Evolutionary conservation across 2,329 filamentous ascomycete genomes (phyloP).

Genomic region (Capronia epimyces): DNA sequence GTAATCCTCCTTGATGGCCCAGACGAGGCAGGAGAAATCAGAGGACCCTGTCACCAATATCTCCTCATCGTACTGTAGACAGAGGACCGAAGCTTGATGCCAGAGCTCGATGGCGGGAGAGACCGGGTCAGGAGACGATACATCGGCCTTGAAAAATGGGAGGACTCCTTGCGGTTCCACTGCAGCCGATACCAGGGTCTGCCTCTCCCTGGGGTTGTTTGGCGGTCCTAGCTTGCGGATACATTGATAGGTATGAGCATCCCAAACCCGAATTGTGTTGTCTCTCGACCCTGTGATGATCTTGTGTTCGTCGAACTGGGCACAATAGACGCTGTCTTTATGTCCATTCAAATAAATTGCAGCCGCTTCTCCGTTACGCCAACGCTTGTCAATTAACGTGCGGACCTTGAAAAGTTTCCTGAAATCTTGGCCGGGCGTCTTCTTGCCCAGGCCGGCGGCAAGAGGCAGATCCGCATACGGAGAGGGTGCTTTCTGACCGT

Average conservation of each 20-base stretch:
- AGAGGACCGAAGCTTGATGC: slow-evolving; percentile 89
- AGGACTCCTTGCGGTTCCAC: slow-evolving; percentile 35
- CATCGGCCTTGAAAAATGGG: slow-evolving; percentile 46
- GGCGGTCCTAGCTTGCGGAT: slow-evolving; percentile 77
- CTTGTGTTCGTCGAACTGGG: slow-evolving; percentile 97
- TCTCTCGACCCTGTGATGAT: slow-evolving; percentile 96
- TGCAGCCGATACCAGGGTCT: slow-evolving; percentile 49
- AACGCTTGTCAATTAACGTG: slow-evolving; percentile 68
- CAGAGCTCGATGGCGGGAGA: slow-evolving; percentile 41
- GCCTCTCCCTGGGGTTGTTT: slow-evolving; percentile 51
- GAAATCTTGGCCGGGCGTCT: slow-evolving; percentile 67
- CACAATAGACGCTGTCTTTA: slow-evolving; percentile 92
- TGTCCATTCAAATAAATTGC: slow-evolving; percentile 90
- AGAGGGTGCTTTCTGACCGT: slow-evolving; percentile 33
- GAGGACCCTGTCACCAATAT: slow-evolving; percentile 95
- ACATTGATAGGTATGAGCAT: slow-evolving; percentile 82
- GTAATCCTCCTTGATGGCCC: slow-evolving; percentile 74
- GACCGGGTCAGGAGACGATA: slow-evolving; percentile 41
- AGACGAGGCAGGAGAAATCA: slow-evolving; percentile 84
- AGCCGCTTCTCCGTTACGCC: slow-evolving; percentile 71
- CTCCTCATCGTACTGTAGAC: slow-evolving; percentile 85
- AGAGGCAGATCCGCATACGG: slow-evolving; percentile 11
- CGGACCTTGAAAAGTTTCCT: slow-evolving; percentile 76
- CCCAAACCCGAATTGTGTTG: slow-evolving; percentile 92
- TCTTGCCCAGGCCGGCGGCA: slow-evolving; percentile 50